phyloP scores from a whole-genome alignment of 2,329 filamentous ascomycete species.

The Cryphonectria nitschkei region DNA sequence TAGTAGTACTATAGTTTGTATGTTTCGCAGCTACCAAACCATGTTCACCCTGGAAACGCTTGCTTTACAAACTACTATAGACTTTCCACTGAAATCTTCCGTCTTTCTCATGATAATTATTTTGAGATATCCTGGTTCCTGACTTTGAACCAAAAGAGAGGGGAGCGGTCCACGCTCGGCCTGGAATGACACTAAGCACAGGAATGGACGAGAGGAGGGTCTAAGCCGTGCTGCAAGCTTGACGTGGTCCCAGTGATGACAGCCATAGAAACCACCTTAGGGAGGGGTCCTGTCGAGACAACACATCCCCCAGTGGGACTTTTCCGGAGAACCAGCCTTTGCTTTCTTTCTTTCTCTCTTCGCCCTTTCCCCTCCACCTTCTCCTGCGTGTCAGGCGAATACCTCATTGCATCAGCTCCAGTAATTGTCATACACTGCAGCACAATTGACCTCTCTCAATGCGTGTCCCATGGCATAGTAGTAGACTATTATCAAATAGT shows the following conservation, averaged over 20 bases:
- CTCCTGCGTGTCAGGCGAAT: background rate
- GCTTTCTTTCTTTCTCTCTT: too few species aligned
- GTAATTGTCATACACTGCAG: background rate
- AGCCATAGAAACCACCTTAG: background rate
- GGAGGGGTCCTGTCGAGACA: background rate
- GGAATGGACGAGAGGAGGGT: background rate
- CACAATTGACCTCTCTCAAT: background rate
- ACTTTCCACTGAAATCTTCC: background rate
- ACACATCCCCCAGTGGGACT: background rate
- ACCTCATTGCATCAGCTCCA: background rate
- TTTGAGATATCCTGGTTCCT: background rate
- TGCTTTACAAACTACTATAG: too few species aligned
- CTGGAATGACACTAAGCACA: background rate
- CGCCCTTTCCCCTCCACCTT: too few species aligned
- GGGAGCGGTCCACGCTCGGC: background rate
- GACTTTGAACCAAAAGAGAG: background rate
- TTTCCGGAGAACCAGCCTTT: background rate
- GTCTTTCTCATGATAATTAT: background rate
- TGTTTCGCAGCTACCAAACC: too few species aligned
- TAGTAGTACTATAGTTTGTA: too few species aligned
- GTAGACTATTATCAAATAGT: background rate
- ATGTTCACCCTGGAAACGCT: too few species aligned
- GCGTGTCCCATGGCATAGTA: background rate
- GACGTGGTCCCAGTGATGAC: conserved; percentile 8
- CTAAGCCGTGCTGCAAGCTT: conserved; percentile 3